These are phyloP conservation scores for Gardenia jasminoides DNA, from an alignment of 257 asterid species.

Conservation along the genomic window DNA sequence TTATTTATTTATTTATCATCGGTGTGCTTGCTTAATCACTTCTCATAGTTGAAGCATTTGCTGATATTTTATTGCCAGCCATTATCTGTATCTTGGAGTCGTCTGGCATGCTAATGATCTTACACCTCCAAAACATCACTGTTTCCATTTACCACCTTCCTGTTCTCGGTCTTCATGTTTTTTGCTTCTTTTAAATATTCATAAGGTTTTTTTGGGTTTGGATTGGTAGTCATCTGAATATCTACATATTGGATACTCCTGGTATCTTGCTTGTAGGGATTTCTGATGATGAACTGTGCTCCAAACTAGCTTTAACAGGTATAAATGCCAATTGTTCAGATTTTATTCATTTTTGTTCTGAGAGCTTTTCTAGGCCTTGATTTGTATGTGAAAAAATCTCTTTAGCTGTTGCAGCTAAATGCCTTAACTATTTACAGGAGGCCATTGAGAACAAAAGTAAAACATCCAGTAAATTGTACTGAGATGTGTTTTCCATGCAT, in stretches of 20 bases:
- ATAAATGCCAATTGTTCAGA: conserved; percentile 6
- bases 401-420: neutral
- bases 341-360: too few relatives aligned
- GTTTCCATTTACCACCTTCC: too few relatives aligned
- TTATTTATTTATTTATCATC: too few relatives aligned
- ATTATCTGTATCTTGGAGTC: conserved; percentile 56
- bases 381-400: neutral
- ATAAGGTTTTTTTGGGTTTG: too few relatives aligned
- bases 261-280: too few relatives aligned
- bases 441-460: neutral
- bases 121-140: neutral
- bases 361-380: too few relatives aligned
- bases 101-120: neutral
- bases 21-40: neutral
- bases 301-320: conserved; percentile 90
- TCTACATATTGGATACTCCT: too few relatives aligned
- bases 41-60: conserved; percentile 1
- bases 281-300: too few relatives aligned
- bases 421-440: neutral
- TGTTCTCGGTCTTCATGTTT: too few relatives aligned
- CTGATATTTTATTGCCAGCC: conserved; percentile 61
- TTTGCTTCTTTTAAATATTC: too few relatives aligned
- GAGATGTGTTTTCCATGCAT: neutral
- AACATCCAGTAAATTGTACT: neutral
- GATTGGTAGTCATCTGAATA: too few relatives aligned